Evolutionary conservation across 2,329 filamentous ascomycete species (phyloP), one percentile per base, ranked within the genome.

Genomic region (Plectosphaerella cucumerina): DNA sequence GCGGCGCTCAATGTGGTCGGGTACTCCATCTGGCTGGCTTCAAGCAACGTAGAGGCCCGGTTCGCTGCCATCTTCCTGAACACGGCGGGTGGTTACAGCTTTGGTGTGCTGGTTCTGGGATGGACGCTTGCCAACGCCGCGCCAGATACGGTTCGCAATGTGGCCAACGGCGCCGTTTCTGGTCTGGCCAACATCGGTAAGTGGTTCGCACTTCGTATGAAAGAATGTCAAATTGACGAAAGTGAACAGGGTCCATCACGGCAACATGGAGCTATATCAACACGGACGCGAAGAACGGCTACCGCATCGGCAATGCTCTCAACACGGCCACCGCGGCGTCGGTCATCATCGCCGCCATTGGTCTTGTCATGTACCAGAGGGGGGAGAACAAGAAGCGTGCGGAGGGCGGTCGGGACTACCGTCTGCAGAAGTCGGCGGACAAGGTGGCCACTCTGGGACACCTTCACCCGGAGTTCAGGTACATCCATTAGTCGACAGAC

Each of bases 221-320:
- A 14, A 14, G 5, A 14, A 21, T 39, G 41, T 17, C 26, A 8
- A 31, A 41, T 48, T 53, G 14, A 53, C 33, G 10, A 31, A 17
- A 10, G 14, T 37, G 10, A 15, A 10, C 39, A 62, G 60, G 60
- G 11, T 62, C 60, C n/a, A 62, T 63, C 37, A 53, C 58, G 12
- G 60, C 60, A 11, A 63, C 60, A 3, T 62, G 60, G 60, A 62
- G 60, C 34, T 63, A 63, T 26, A 61, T 61, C 51, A 61, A 59
- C 43, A 63, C 60, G 8, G 60, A 63, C 18, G 60, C 60, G 10
- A 57, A 53, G 41, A 60, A 58, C 3, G 58, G 58, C 1, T 63
- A 62, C 48, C 57, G 58, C 5, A 62, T 62, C 17, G 60, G 60
- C 15, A 62, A 63, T 41, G 56, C 50, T 22, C 44, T 63, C 0